phyloP scores from a whole-genome alignment of 1,284 basidiomycete genomes.

The Neonothopanus nambi region DNA sequence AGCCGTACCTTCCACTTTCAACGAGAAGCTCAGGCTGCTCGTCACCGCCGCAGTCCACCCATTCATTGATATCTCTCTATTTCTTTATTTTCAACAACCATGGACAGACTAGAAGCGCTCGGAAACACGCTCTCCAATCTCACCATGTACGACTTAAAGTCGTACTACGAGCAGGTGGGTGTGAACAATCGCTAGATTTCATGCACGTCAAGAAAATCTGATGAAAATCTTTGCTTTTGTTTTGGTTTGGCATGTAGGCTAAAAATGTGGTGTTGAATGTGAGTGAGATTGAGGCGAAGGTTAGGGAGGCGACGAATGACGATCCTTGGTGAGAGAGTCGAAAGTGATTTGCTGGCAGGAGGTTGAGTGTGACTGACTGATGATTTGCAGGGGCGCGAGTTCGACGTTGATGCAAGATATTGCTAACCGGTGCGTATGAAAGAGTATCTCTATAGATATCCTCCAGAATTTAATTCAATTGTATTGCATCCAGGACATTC shows the following conservation, averaged over 20 bases:
- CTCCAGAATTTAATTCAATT: background rate
- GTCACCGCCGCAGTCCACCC: background rate
- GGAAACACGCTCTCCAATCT: slow-evolving; percentile 70
- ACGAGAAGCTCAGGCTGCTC: no score
- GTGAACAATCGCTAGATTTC: background rate
- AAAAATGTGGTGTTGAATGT: slow-evolving; percentile 93
- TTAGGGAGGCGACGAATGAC: slow-evolving; percentile 96
- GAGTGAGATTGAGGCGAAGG: slow-evolving; percentile 97
- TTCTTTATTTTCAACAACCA: slow-evolving; percentile 22
- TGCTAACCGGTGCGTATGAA: slow-evolving; percentile 78
- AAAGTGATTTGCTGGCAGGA: background rate
- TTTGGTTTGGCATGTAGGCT: slow-evolving; percentile 49
- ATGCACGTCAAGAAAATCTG: background rate
- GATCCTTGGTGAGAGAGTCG: slow-evolving; percentile 81
- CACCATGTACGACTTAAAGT: slow-evolving; percentile 91
- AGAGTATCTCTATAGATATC: slow-evolving; percentile 3
- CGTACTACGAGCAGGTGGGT: slow-evolving; percentile 88
- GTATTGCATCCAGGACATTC: slow-evolving; percentile 71
- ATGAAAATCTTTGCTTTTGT: background rate
- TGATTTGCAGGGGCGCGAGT: slow-evolving; percentile 82
- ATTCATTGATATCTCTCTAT: background rate
- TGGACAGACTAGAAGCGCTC: slow-evolving; percentile 70
- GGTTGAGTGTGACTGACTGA: background rate
- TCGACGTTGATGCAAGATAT: slow-evolving; percentile 99
- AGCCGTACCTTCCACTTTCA: no score